phyloP scores from a whole-genome alignment of 23 red algal genomes.

The Rhodosorus marinus region DNA sequence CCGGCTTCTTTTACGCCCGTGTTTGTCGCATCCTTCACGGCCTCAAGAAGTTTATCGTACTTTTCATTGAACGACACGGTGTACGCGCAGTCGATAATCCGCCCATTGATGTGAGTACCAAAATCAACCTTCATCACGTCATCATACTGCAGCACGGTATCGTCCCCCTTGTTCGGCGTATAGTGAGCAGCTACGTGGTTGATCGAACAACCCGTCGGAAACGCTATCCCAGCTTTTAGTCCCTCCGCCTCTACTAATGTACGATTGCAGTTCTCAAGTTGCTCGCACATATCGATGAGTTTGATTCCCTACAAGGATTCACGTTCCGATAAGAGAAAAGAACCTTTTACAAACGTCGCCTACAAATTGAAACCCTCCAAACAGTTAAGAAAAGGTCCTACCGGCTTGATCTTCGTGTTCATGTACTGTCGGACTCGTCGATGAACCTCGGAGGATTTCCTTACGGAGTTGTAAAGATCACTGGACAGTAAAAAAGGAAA shows the following conservation, averaged over 20 bases:
- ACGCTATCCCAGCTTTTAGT: conserved; percentile 75
- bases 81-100: conserved; percentile 92
- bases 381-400: too few species aligned
- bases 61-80: conserved; percentile 83
- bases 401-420: conserved; percentile 64
- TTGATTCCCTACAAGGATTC: too few species aligned
- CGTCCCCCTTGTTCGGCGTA: conserved; percentile 92
- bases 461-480: conserved; percentile 42
- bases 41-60: conserved; percentile 73
- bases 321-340: background rate
- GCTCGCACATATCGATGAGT: conserved; percentile 97
- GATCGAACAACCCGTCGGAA: conserved; percentile 94
- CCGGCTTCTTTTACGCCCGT: conserved; percentile 67
- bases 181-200: conserved; percentile 99
- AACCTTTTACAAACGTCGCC: too few species aligned
- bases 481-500: too few species aligned
- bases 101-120: conserved; percentile 86
- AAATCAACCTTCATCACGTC: conserved; percentile 99
- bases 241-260: conserved; percentile 60
- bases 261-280: conserved; percentile 68
- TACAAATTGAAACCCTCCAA: too few species aligned
- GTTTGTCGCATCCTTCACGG: conserved; percentile 79
- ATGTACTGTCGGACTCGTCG: conserved; percentile 79
- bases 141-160: conserved; percentile 58
- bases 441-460: conserved; percentile 69